Evolutionary conservation across 176 grass and related monocot genomes (phyloP).

Genomic region (Carex cristatella): DNA sequence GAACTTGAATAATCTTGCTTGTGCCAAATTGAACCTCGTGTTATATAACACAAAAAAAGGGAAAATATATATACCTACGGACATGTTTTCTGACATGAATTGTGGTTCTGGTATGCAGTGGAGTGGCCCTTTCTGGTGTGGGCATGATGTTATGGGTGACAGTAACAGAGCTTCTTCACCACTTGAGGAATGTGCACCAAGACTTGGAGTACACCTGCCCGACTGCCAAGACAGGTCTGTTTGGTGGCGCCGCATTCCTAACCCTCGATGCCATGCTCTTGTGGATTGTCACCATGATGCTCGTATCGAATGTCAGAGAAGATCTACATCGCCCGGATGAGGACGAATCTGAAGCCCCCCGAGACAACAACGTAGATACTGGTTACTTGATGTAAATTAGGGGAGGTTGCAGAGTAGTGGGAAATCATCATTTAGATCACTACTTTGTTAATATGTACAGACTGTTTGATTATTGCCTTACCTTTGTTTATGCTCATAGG

Average conservation of each 20-base stretch:
- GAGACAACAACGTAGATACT: background rate
- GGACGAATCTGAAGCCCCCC: background rate
- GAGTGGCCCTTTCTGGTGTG: slow-evolving; percentile 22
- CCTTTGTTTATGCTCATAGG: background rate
- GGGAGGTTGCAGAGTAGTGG: background rate
- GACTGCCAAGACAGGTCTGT: slow-evolving; percentile 47
- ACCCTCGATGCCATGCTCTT: slow-evolving; percentile 55
- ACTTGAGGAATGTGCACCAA: slow-evolving; percentile 34
- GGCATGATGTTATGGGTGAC: slow-evolving; percentile 41
- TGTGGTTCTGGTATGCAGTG: slow-evolving; percentile 3
- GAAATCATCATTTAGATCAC: background rate
- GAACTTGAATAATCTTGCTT: background rate
- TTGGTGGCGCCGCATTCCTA: slow-evolving; percentile 50
- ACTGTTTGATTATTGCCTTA: background rate
- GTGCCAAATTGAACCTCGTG: background rate
- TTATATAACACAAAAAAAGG: background rate
- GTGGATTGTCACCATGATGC: slow-evolving; percentile 52
- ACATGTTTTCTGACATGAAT: background rate
- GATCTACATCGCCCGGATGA: slow-evolving; percentile 30
- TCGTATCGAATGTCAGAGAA: slow-evolving; percentile 38
- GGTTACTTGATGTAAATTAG: background rate
- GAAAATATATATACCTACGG: background rate
- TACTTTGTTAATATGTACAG: background rate
- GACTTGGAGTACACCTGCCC: slow-evolving; percentile 28
- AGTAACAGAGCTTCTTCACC: slow-evolving; percentile 34